Base-by-base conservation (phyloP, 352 stramenopile genomes). In the Globisporangium heterothallicum region DNA sequence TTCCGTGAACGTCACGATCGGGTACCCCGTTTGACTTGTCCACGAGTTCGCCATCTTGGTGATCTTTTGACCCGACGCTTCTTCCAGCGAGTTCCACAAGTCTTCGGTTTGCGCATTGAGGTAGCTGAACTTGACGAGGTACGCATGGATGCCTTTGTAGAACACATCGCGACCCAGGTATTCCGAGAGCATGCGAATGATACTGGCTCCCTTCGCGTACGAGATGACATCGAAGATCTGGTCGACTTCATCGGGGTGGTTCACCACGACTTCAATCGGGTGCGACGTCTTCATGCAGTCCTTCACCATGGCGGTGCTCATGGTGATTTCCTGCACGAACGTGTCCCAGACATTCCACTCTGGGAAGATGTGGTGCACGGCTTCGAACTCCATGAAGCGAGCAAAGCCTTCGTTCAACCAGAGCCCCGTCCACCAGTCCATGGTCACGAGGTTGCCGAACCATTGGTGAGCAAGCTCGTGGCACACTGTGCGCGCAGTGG, bases 391-490 rank as follows among this genome's bases (percentile, higher is more conserved):
- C 70, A 97, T 97, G 78, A 96, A 99, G 36, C 71, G 88, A 2
- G 97, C 97, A 64, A 99, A 99, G 19, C 95, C 96, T 65, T 99
- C 97, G 67, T 99, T 99, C 3, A 99, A 78, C 92, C 92, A 98
- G 30, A 98, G 63, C 4, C 87, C 85, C n/a, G 90, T 94, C 92
- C 92, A 98, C 77, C 97, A 99, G 22, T 92, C 80, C 96, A 99
- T 99, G 7, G 97, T 99, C 12, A 99, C 97, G 0, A 99, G 68
- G 63, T 99, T 99, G 35, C 96, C 95, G 52, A 98, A 98, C 81
- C 78, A 90, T 53, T 98, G 95, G 75, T 99, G 97, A 0, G 96
- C 95, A 6, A 99, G 84, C 72, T 99, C 97, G 67, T 99, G 97
- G 38, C 89, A 97, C 16, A 99, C 95, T 2, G 98, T 97, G 4